phyloP scores from a whole-genome alignment of 2,329 filamentous ascomycete genomes.

The Aspergillus felis region DNA sequence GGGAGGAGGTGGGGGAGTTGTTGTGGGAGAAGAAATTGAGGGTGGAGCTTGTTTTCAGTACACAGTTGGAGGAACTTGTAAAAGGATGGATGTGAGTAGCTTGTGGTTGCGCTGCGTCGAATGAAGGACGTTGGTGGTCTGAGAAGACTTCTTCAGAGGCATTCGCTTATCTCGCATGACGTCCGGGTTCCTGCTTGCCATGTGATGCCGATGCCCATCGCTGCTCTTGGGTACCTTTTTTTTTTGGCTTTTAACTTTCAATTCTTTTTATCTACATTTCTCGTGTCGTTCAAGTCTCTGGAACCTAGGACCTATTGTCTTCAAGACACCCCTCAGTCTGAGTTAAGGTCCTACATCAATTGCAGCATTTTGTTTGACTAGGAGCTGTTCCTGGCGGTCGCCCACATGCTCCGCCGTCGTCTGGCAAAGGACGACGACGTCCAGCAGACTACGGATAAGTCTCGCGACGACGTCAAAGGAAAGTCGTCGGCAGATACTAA shows the following conservation, averaged over 20 bases:
- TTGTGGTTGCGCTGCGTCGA: background rate
- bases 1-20: constrained; percentile 5
- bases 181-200: constrained; percentile 10
- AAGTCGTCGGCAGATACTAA: constrained; percentile 5
- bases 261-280: background rate
- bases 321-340: background rate
- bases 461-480: constrained; percentile 15
- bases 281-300: background rate
- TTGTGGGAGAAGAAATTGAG: constrained; percentile 1
- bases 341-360: background rate
- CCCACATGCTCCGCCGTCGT: constrained; percentile 40
- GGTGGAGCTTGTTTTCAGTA: background rate
- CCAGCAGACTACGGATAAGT: constrained; percentile 16
- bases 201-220: constrained; percentile 18
- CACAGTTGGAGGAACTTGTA: background rate
- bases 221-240: background rate
- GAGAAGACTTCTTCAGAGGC: background rate
- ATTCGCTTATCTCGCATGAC: background rate
- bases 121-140: background rate
- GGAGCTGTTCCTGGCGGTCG: constrained; percentile 11
- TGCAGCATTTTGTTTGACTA: background rate
- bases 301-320: background rate
- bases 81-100: background rate
- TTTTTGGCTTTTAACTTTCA: background rate
- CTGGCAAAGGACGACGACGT: constrained; percentile 35